phyloP scores from a whole-genome alignment of 2,329 filamentous ascomycete species.

The Leptosphaerulina australis region DNA sequence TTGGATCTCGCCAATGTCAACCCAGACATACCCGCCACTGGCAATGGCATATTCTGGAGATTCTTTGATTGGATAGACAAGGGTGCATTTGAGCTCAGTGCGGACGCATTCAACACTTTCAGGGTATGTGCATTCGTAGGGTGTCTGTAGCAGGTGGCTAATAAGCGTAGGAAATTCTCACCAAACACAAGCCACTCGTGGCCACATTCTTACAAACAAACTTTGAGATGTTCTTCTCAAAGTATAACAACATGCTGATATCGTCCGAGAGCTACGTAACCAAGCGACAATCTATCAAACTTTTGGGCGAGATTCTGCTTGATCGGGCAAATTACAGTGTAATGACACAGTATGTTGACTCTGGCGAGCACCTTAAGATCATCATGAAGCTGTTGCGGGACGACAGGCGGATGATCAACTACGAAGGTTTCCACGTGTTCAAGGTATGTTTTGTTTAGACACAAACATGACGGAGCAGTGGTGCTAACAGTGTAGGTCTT shows the following conservation, averaged over 20 bases:
- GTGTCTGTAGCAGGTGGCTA: constrained; percentile 11
- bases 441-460: constrained; percentile 61
- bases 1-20: constrained; percentile 80
- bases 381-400: constrained; percentile 97
- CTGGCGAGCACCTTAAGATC: constrained; percentile 93
- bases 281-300: constrained; percentile 96
- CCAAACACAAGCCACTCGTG: constrained; percentile 90
- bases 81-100: constrained; percentile 93
- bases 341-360: constrained; percentile 97
- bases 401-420: constrained; percentile 98
- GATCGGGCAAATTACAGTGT: constrained; percentile 97
- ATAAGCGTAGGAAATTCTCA: constrained; percentile 78
- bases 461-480: neutral
- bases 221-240: constrained; percentile 90
- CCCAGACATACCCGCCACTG: constrained; percentile 74
- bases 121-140: constrained; percentile 62
- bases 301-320: constrained; percentile 91
- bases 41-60: constrained; percentile 89
- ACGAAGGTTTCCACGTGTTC: constrained; percentile 98
- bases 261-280: constrained; percentile 97
- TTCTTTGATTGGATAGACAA: constrained; percentile 98
- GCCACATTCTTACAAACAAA: constrained; percentile 86
- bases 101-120: constrained; percentile 97
- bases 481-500: constrained; percentile 68
- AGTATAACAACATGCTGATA: constrained; percentile 85